Percentiles rank a stretch among this genome's conserved stretches.
phyloP scores from a whole-genome alignment of 2,329 filamentous ascomycete species.

The Trichoderma hamatum region DNA sequence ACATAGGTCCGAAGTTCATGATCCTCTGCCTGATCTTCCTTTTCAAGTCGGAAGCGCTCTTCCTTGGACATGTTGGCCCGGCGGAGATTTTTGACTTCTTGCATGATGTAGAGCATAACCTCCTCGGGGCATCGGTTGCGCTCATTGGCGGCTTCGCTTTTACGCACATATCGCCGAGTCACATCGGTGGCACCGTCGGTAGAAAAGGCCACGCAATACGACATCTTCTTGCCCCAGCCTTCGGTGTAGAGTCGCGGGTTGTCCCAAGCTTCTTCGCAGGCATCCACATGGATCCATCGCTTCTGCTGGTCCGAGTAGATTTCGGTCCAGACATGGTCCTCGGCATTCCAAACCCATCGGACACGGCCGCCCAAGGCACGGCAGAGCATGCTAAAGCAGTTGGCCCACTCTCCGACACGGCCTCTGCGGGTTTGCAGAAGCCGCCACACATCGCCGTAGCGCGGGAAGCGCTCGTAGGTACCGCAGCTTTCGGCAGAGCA shows the following conservation, averaged over 20 bases:
- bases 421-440: slow-evolving; percentile 84
- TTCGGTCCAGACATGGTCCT: slow-evolving; percentile 97
- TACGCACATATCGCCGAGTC: slow-evolving; percentile 70
- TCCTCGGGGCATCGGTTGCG: slow-evolving; percentile 83
- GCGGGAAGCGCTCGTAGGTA: slow-evolving; percentile 83
- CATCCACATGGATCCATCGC: slow-evolving; percentile 96
- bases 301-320: slow-evolving; percentile 93
- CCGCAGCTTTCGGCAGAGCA: slow-evolving; percentile 78
- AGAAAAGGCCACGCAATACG: slow-evolving; percentile 95
- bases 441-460: slow-evolving; percentile 94
- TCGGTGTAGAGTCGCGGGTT: slow-evolving; percentile 90
- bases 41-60: slow-evolving; percentile 77
- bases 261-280: slow-evolving; percentile 94
- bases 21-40: slow-evolving; percentile 77
- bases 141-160: slow-evolving; percentile 70
- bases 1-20: slow-evolving; percentile 75
- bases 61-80: slow-evolving; percentile 84
- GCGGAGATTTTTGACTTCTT: slow-evolving; percentile 85
- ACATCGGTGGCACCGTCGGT: slow-evolving; percentile 77
- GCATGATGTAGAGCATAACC: slow-evolving; percentile 86
- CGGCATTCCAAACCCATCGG: slow-evolving; percentile 97
- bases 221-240: slow-evolving; percentile 95
- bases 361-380: slow-evolving; percentile 87
- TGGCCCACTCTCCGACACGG: slow-evolving; percentile 93
- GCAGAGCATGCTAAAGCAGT: slow-evolving; percentile 98